A percentile compares a stretch with the other conserved stretches of the same genome.
phyloP scores from a whole-genome alignment of 176 grass and related monocot genomes.

The Calamus simplicifolius region DNA sequence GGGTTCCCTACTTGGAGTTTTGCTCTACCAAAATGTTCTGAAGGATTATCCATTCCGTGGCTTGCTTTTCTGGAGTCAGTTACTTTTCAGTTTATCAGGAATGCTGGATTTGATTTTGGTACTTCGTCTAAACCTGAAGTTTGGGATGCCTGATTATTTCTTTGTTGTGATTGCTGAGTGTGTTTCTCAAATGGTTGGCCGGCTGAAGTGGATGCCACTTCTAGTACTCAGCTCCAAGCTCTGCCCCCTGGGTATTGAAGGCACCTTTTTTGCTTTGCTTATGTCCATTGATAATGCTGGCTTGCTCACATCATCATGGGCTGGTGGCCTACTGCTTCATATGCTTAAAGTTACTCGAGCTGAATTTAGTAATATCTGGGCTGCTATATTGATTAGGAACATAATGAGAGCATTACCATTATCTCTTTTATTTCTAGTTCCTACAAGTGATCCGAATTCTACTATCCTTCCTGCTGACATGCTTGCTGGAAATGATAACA shows the following conservation, averaged over 20 bases:
- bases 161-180: conserved; percentile 78
- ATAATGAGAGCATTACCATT: conserved; percentile 56
- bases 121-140: conserved; percentile 56
- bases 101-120: conserved; percentile 78
- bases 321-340: conserved; percentile 63
- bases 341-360: conserved; percentile 64
- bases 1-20: conserved; percentile 59
- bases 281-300: conserved; percentile 87
- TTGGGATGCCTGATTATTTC: conserved; percentile 73
- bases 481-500: conserved; percentile 26
- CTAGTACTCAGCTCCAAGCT: conserved; percentile 79
- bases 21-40: conserved; percentile 73
- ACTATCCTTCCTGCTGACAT: conserved; percentile 50
- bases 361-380: conserved; percentile 80
- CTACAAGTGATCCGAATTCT: conserved; percentile 51
- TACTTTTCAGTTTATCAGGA: conserved; percentile 59
- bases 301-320: conserved; percentile 48
- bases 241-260: conserved; percentile 68
- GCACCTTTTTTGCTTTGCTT: conserved; percentile 71
- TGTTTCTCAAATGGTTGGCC: conserved; percentile 60
- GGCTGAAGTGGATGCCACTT: conserved; percentile 80
- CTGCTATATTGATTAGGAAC: conserved; percentile 60
- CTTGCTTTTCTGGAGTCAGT: conserved; percentile 67
- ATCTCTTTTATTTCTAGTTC: conserved; percentile 59
- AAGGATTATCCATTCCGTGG: conserved; percentile 48